These are phyloP conservation scores for Diplotaxis tenuifolia DNA, from an alignment of 345 rosid genomes.

Conservation along the genomic window DNA sequence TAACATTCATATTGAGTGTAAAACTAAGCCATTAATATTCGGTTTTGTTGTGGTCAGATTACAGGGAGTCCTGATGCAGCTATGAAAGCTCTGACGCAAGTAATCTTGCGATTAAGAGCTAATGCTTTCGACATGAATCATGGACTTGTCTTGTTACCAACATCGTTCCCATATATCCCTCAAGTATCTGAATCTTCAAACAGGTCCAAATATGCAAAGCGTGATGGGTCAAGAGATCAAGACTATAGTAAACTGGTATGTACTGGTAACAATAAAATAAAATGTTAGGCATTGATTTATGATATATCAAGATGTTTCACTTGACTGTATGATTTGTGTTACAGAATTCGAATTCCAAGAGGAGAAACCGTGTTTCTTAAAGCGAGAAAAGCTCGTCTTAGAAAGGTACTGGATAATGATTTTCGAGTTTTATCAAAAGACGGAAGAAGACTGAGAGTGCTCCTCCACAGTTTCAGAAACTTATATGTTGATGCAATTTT, in stretches of 20 bases:
- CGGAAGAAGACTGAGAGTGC: background rate
- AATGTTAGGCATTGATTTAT: background rate
- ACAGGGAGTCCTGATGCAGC: conserved; percentile 70
- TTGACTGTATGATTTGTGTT: background rate
- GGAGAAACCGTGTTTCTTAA: conserved; percentile 56
- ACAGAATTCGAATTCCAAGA: conserved; percentile 52
- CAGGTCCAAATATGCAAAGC: conserved; percentile 40
- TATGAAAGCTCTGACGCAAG: conserved; percentile 66
- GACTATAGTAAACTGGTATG: conserved; percentile 56
- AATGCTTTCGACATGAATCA: conserved; percentile 68
- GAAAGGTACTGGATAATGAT: conserved; percentile 11
- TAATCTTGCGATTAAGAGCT: conserved; percentile 58
- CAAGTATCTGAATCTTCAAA: conserved; percentile 39
- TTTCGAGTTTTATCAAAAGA: conserved; percentile 4
- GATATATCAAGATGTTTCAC: background rate
- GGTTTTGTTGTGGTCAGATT: conserved; percentile 40
- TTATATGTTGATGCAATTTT: conserved; percentile 17
- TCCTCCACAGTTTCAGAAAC: conserved; percentile 8
- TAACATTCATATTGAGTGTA: background rate
- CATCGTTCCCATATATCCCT: conserved; percentile 60
- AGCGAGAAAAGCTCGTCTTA: conserved; percentile 8
- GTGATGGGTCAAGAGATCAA: conserved; percentile 46
- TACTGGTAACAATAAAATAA: background rate
- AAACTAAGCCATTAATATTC: background rate
- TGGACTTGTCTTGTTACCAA: conserved; percentile 48